A percentile compares a stretch with the other conserved stretches of the same genome.
Conservation (phyloP, 768 basidiomycete genomes). For the Boletellus sp. region DNA sequence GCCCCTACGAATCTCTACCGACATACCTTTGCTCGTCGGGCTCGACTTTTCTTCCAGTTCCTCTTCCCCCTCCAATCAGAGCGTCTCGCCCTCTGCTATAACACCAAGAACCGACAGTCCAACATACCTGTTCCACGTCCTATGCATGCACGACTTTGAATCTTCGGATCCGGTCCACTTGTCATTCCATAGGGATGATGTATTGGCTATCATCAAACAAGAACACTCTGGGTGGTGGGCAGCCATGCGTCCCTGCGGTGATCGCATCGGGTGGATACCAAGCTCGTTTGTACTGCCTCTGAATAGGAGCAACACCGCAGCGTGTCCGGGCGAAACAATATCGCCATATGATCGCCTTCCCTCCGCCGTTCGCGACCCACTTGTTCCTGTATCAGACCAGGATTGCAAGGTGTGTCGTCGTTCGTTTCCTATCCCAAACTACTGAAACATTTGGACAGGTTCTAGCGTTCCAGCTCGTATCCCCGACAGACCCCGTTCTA, state of each 20-base stretch:
- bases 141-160: slow-evolving; percentile 67
- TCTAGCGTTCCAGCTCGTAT: slow-evolving; percentile 13
- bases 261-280: slow-evolving; percentile 72
- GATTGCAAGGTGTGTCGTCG: slow-evolving; percentile 14
- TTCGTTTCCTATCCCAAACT: background rate
- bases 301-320: slow-evolving; percentile 28
- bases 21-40: slow-evolving; percentile 34
- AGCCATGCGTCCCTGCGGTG: slow-evolving; percentile 53
- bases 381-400: slow-evolving; percentile 20
- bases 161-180: slow-evolving; percentile 61
- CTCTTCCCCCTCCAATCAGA: slow-evolving; percentile 12
- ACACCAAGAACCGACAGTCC: slow-evolving; percentile 31
- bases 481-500: slow-evolving; percentile 18
- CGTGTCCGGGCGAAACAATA: slow-evolving; percentile 48
- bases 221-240: slow-evolving; percentile 83
- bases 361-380: slow-evolving; percentile 17
- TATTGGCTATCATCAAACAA: slow-evolving; percentile 62
- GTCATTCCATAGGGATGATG: slow-evolving; percentile 61
- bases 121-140: slow-evolving; percentile 37
- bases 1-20: slow-evolving; percentile 30
- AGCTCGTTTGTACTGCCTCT: slow-evolving; percentile 62
- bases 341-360: slow-evolving; percentile 22
- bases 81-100: slow-evolving; percentile 12
- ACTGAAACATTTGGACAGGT: slow-evolving; percentile 14
- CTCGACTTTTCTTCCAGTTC: slow-evolving; percentile 29